Evolutionary conservation across 169 alveolate species (phyloP).

Genomic region (Eimeria falciformis): DNA sequence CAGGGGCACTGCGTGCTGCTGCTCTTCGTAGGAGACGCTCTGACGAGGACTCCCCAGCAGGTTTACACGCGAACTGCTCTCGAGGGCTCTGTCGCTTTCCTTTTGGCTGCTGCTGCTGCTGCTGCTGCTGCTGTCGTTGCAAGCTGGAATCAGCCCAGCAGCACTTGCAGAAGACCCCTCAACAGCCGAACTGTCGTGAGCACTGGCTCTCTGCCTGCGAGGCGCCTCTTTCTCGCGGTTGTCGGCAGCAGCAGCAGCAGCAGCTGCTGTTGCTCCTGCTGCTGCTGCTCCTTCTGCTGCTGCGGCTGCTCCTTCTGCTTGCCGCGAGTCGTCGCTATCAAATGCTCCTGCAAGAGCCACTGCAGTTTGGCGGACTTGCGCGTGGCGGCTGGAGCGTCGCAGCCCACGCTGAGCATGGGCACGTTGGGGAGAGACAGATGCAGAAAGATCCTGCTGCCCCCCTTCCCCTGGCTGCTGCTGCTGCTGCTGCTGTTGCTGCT

Average conservation of each 20-base stretch:
- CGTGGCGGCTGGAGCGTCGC: too few species aligned
- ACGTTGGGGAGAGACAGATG: too few species aligned
- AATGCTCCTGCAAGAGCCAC: not conserved
- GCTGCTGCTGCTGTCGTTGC: slow-evolving; percentile 9
- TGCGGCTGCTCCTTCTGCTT: too few species aligned
- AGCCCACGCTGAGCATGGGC: too few species aligned
- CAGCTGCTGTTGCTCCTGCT: too few species aligned
- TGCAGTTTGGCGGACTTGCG: not conserved
- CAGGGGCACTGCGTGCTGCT: not conserved
- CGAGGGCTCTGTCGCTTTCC: not conserved
- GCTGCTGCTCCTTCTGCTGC: too few species aligned
- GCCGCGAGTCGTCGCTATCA: not conserved
- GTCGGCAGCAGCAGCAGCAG: too few species aligned
- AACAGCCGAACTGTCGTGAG: too few species aligned
- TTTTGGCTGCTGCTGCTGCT: not conserved
- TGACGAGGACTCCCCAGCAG: not conserved
- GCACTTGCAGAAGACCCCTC: too few species aligned
- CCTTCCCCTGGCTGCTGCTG: not conserved
- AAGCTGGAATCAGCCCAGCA: too few species aligned
- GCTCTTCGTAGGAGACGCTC: not conserved
- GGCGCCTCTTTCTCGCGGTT: too few species aligned
- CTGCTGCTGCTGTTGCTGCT: slow-evolving; percentile 9
- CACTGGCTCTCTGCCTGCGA: too few species aligned
- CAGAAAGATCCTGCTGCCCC: not conserved
- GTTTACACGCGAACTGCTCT: not conserved